Evolutionary conservation across 2,329 filamentous ascomycete genomes (phyloP).

Genomic region (Penicillium sp.): DNA sequence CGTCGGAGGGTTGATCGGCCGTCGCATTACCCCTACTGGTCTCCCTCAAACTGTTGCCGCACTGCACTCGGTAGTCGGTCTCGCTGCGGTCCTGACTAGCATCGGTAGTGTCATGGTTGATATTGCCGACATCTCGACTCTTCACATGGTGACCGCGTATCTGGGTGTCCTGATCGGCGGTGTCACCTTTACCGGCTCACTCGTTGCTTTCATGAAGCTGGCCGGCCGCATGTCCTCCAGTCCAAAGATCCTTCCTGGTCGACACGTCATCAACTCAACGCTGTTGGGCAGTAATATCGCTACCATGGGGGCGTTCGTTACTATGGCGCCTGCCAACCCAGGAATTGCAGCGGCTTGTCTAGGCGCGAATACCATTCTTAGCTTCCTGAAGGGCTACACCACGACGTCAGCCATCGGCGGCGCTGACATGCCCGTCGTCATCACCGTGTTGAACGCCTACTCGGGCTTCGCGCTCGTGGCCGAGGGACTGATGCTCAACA

Average conservation of each 20-base stretch:
- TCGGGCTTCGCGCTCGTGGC: slow-evolving; percentile 88
- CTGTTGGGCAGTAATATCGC: slow-evolving; percentile 75
- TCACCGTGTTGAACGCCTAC: slow-evolving; percentile 87
- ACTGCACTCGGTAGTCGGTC: slow-evolving; percentile 84
- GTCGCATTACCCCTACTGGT: slow-evolving; percentile 83
- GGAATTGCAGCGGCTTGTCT: slow-evolving; percentile 77
- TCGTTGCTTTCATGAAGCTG: slow-evolving; percentile 87
- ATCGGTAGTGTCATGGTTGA: slow-evolving; percentile 82
- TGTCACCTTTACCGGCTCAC: slow-evolving; percentile 86
- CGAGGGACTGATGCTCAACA: slow-evolving; percentile 89
- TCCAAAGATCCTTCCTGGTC: slow-evolving; percentile 70
- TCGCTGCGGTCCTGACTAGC: slow-evolving; percentile 85
- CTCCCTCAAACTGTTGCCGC: slow-evolving; percentile 88
- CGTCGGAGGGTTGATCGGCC: slow-evolving; percentile 73
- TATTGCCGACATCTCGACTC: slow-evolving; percentile 68
- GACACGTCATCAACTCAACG: slow-evolving; percentile 73
- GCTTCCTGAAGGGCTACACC: slow-evolving; percentile 83
- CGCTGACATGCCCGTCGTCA: slow-evolving; percentile 92
- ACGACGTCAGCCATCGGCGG: slow-evolving; percentile 87
- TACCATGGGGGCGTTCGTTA: slow-evolving; percentile 81
- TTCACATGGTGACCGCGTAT: slow-evolving; percentile 85
- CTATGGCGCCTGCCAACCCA: slow-evolving; percentile 78
- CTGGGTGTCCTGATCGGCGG: slow-evolving; percentile 83
- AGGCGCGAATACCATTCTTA: slow-evolving; percentile 72
- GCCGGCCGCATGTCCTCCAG: slow-evolving; percentile 79